These are phyloP conservation scores for Citrullus colocynthis DNA, from an alignment of 306 rosid genomes.

Conservation along the genomic window DNA sequence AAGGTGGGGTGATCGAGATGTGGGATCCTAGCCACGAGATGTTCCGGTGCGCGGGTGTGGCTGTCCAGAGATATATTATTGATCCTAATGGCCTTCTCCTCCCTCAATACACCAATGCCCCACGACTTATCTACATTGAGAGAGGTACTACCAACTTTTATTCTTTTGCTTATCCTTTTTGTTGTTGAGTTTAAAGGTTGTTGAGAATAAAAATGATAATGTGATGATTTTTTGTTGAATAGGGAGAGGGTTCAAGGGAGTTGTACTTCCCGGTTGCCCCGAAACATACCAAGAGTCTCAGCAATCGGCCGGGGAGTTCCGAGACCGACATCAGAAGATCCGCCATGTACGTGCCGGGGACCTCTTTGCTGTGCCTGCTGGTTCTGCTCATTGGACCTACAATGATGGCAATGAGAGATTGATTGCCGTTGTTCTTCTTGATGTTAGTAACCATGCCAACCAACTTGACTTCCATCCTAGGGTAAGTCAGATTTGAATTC, in stretches of 20 bases:
- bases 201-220: too few relatives aligned
- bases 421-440: conserved; percentile 25
- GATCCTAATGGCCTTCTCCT: conserved; percentile 35
- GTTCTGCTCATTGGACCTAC: conserved; percentile 24
- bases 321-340: conserved; percentile 27
- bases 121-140: conserved; percentile 21
- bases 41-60: conserved; percentile 27
- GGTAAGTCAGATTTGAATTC: conserved; percentile 12
- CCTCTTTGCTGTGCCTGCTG: conserved; percentile 25
- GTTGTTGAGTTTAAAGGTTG: too few relatives aligned
- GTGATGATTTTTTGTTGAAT: too few relatives aligned
- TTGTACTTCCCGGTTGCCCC: conserved; percentile 27
- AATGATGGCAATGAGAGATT: conserved; percentile 20
- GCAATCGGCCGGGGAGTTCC: not conserved
- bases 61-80: conserved; percentile 15
- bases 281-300: conserved; percentile 28
- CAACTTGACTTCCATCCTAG: conserved; percentile 51
- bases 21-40: conserved; percentile 32
- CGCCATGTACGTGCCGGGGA: conserved; percentile 22
- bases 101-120: conserved; percentile 30
- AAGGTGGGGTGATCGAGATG: conserved; percentile 24
- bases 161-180: too few relatives aligned
- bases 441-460: conserved; percentile 27
- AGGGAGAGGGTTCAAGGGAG: conserved; percentile 24
- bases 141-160: conserved; percentile 9